Evolutionary conservation across 2,329 filamentous ascomycete species (phyloP).

Genomic region (Penicillium sp.): DNA sequence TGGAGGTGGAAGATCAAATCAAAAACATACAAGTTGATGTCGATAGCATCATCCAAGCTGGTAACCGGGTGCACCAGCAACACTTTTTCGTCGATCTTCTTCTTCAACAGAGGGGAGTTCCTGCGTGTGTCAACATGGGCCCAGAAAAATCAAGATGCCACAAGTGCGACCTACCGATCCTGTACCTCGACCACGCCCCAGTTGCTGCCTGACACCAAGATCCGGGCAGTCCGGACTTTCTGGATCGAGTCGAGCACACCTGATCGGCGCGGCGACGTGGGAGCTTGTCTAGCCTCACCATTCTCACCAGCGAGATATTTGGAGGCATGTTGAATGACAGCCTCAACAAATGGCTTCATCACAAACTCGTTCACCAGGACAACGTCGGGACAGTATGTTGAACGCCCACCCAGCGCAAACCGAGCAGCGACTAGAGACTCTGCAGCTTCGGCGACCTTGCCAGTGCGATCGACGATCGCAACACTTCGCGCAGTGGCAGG

Average conservation of each 20-base stretch:
- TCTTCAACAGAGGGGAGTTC: slow-evolving; percentile 32
- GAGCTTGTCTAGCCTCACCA: slow-evolving; percentile 23
- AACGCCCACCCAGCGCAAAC: slow-evolving; percentile 58
- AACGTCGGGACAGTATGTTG: slow-evolving; percentile 63
- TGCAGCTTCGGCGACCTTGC: slow-evolving; percentile 57
- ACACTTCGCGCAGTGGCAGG: slow-evolving; percentile 42
- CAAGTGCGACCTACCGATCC: slow-evolving; percentile 23
- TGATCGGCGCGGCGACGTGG: slow-evolving; percentile 17
- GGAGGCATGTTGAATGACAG: slow-evolving; percentile 45
- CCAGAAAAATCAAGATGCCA: background rate
- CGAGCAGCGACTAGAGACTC: slow-evolving; percentile 56
- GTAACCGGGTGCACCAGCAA: slow-evolving; percentile 51
- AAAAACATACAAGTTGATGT: slow-evolving; percentile 40
- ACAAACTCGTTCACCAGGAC: slow-evolving; percentile 67
- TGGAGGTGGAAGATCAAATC: too few species aligned
- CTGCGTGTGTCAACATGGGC: slow-evolving; percentile 1
- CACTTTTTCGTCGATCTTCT: slow-evolving; percentile 47
- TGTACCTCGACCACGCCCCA: slow-evolving; percentile 34
- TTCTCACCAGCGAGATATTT: slow-evolving; percentile 28
- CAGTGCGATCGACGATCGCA: slow-evolving; percentile 63
- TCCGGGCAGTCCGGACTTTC: slow-evolving; percentile 30
- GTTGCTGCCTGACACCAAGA: slow-evolving; percentile 32
- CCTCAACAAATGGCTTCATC: slow-evolving; percentile 57
- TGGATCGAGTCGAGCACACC: slow-evolving; percentile 24
- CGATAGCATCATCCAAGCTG: slow-evolving; percentile 59